Evolutionary conservation across 805 yeast genomes (phyloP), one percentile per base, ranked within the genome.

Genomic region (Martiniozyma abietophila): DNA sequence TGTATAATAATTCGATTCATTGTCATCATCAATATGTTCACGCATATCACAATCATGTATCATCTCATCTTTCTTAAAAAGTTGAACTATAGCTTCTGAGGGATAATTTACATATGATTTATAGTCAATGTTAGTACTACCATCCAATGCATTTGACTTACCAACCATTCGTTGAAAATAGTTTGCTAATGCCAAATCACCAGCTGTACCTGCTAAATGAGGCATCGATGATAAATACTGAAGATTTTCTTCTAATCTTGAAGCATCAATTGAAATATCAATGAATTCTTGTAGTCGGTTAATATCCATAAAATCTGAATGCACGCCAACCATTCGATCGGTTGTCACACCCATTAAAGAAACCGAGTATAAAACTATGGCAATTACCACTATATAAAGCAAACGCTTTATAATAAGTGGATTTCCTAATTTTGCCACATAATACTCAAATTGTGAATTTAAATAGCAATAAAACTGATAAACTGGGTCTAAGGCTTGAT

Each of bases 191-290:
- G 89, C 69, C 39, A 74, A 56, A 53, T 85, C 96, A 14, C 95
- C 97, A 11, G 74, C 71, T 2, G 96, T 79, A 3, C 97, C 97
- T 0, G 96, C 75, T 43, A 80, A 57, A 52, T 86, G 96, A 3
- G 95, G 85, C 75, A 85, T 74, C 6, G 81, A 70, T 18, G 88
- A 75, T 17, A 85, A 51, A 47, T 82, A 83, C 45, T 81, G 80
- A 38, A 80, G 49, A 42, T 77, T 74, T 29, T 72, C 76, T 47
- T 76, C 76, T 54, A 89, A 62, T 16, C 71, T 54, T 17, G 70
- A 66, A 6, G 64, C 54, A 47, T 75, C 80, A 20, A 83, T 61
- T 28, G 69, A 64, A n/a, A 58, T 54, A 21, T 61, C 59, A 6
- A 80, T 62, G 31, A 69, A 69, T 5, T 61, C 60, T 11, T 66